A percentile compares a stretch with the other conserved stretches of the same genome.
These are phyloP conservation scores for Fusarium aywerte DNA, from an alignment of 2,329 filamentous ascomycete genomes.

Conservation along the genomic window DNA sequence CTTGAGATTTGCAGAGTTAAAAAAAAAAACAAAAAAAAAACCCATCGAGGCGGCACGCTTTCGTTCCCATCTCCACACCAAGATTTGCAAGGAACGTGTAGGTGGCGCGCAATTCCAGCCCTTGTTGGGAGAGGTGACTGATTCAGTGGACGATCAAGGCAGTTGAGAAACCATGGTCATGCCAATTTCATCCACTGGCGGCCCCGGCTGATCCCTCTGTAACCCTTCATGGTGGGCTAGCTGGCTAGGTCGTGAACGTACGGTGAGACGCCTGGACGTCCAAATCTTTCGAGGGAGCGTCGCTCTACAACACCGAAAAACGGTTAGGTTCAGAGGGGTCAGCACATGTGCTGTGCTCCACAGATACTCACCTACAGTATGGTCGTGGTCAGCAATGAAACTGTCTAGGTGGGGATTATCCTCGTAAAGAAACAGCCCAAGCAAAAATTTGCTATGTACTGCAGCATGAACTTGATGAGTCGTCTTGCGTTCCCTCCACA, in stretches of 20 bases:
- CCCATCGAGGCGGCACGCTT: constrained; percentile 28
- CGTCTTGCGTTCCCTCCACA: constrained; percentile 5
- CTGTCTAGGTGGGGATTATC: constrained; percentile 34
- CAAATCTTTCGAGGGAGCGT: constrained; percentile 27
- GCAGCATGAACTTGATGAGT: constrained; percentile 15
- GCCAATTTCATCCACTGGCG: constrained; percentile 26
- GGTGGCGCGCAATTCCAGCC: constrained; percentile 41
- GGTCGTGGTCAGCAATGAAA: constrained; percentile 37
- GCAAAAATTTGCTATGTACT: constrained; percentile 16
- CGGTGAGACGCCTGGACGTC: constrained; percentile 22
- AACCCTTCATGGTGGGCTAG: constrained; percentile 30
- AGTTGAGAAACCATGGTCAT: constrained; percentile 27
- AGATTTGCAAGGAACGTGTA: constrained; percentile 22
- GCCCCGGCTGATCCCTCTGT: constrained; percentile 29
- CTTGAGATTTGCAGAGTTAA: not conserved
- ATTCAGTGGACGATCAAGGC: constrained; percentile 42
- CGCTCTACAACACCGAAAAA: constrained; percentile 3
- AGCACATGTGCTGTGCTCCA: constrained; percentile 22
- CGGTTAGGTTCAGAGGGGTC: not conserved
- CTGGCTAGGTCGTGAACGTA: constrained; percentile 23
- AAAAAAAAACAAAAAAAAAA: constrained; percentile 22
- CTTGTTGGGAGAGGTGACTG: constrained; percentile 39
- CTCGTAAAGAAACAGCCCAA: constrained; percentile 22
- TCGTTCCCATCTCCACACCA: constrained; percentile 6
- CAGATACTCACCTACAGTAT: constrained; percentile 22